Conservation (phyloP, 1,139 yeast genomes). For the Pichia sp. region DNA sequence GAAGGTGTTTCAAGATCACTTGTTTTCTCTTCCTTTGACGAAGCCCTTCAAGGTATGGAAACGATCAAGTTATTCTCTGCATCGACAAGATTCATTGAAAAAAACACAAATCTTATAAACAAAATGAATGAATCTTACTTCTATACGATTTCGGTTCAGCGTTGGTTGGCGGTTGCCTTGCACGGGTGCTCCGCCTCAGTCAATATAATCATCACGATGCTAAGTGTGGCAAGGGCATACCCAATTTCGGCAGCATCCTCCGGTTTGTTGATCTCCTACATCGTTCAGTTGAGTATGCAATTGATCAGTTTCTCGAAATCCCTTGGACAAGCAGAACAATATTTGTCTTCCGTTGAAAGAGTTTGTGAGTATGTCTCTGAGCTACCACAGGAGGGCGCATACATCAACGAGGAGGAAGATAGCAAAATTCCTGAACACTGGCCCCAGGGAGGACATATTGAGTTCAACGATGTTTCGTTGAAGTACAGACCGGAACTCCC, state of each 20-base stretch:
- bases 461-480: constrained; percentile 56
- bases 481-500: constrained; percentile 64
- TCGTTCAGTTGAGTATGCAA: constrained; percentile 50
- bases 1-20: constrained; percentile 60
- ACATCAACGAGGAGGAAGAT: constrained; percentile 24
- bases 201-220: constrained; percentile 42
- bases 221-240: constrained; percentile 45
- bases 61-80: constrained; percentile 52
- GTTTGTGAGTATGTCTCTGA: constrained; percentile 66
- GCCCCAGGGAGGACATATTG: constrained; percentile 60
- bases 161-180: constrained; percentile 56
- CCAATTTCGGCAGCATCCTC: constrained; percentile 44
- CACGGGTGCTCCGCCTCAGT: constrained; percentile 40
- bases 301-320: constrained; percentile 50
- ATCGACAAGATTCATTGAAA: constrained; percentile 38
- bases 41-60: constrained; percentile 50
- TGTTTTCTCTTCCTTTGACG: constrained; percentile 61
- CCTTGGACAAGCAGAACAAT: constrained; percentile 69
- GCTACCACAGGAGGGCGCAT: constrained; percentile 61
- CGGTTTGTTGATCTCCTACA: constrained; percentile 49
- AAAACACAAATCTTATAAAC: constrained; percentile 41
- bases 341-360: constrained; percentile 85
- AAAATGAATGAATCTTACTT: constrained; percentile 55
- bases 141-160: constrained; percentile 49
- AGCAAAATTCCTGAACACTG: constrained; percentile 35